Evolutionary conservation across 129 eudicot species (phyloP).

Genomic region (Artemisia tridentata): DNA sequence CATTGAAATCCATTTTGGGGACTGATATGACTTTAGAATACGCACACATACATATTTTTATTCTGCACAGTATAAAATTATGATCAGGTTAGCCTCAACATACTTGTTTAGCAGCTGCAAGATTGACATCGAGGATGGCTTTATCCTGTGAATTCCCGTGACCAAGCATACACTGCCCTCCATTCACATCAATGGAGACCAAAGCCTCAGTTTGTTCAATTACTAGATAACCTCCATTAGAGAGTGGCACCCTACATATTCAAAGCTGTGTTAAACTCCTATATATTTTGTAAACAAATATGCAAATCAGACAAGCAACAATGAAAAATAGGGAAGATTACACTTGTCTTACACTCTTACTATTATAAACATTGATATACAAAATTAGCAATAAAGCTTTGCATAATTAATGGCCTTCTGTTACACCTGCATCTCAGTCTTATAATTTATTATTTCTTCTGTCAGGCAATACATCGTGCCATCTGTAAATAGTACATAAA

Average conservation of each 20-base stretch:
- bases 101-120: constrained; percentile 99
- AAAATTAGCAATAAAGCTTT: neutral
- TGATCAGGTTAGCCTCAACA: no score
- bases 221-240: constrained; percentile 93
- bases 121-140: constrained; percentile 96
- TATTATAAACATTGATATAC: neutral
- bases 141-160: constrained; percentile 91
- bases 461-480: no score
- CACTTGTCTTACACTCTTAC: neutral
- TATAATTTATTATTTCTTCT: neutral
- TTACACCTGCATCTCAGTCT: neutral
- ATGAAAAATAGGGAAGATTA: neutral
- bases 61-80: no score
- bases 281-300: neutral
- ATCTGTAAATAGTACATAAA: no score
- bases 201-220: constrained; percentile 98
- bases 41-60: constrained; percentile 1
- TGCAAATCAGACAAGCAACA: neutral
- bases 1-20: constrained; percentile 12
- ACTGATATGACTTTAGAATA: neutral
- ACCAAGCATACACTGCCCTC: constrained; percentile 96
- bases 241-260: constrained; percentile 68
- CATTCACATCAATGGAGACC: constrained; percentile 96
- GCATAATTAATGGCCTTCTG: neutral
- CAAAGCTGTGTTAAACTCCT: neutral